A percentile compares a stretch with the other conserved stretches of the same genome.
These are phyloP conservation scores for Prunus armeniaca DNA, from an alignment of 306 rosid species.

Conservation along the genomic window DNA sequence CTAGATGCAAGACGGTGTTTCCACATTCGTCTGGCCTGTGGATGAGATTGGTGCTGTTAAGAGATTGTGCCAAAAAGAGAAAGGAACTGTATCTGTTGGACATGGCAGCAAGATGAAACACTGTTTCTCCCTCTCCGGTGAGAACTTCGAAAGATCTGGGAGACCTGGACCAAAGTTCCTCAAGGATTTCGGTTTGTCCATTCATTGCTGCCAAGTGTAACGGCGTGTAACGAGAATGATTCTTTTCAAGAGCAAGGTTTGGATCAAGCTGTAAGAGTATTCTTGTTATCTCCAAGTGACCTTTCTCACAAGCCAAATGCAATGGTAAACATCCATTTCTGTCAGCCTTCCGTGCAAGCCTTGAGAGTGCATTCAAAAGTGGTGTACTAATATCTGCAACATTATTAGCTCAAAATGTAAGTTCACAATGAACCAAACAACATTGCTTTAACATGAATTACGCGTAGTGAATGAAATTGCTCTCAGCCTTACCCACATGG, in stretches of 20 bases:
- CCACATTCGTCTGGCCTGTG: slow-evolving; percentile 44
- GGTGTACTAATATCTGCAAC: slow-evolving; percentile 53
- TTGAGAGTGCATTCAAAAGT: slow-evolving; percentile 38
- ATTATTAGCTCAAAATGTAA: neutral
- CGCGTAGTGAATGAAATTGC: neutral
- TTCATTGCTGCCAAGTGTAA: slow-evolving; percentile 54
- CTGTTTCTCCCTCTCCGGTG: slow-evolving; percentile 62
- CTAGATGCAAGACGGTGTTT: slow-evolving; percentile 58
- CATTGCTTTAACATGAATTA: neutral
- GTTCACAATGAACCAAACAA: neutral
- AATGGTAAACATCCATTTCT: slow-evolving; percentile 47
- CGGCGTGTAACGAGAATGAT: slow-evolving; percentile 56
- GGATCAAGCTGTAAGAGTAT: slow-evolving; percentile 42
- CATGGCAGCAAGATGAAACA: slow-evolving; percentile 64
- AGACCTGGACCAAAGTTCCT: slow-evolving; percentile 33
- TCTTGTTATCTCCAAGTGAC: slow-evolving; percentile 47
- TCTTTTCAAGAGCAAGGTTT: slow-evolving; percentile 34
- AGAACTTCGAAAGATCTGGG: slow-evolving; percentile 35
- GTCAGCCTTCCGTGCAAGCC: slow-evolving; percentile 31
- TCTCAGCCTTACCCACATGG: slow-evolving; percentile 36
- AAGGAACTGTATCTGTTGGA: slow-evolving; percentile 54
- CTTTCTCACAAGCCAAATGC: slow-evolving; percentile 48
- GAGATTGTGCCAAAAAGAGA: slow-evolving; percentile 29
- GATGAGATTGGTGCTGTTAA: slow-evolving; percentile 42
- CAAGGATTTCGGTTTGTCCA: slow-evolving; percentile 45